These are phyloP conservation scores for Boletus barrowsii DNA, from an alignment of 768 basidiomycete species.

Conservation along the genomic window DNA sequence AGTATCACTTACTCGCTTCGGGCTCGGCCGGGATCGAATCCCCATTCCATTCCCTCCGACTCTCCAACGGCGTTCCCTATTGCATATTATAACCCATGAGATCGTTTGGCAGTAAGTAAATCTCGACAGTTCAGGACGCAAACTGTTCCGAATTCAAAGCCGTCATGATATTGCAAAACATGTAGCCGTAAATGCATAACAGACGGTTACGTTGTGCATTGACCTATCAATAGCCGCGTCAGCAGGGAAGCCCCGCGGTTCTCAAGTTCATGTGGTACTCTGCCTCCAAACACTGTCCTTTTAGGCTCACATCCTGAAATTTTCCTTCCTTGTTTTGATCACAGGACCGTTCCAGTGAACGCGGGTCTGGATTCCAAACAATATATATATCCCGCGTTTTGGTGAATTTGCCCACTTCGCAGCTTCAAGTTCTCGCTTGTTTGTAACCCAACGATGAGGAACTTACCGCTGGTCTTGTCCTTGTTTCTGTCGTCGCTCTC, in stretches of 20 bases:
- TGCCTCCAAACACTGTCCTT: not conserved
- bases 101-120: too few species aligned
- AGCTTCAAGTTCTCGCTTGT: not conserved
- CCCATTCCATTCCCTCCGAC: too few species aligned
- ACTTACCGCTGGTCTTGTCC: constrained; percentile 7
- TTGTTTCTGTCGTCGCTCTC: constrained; percentile 19
- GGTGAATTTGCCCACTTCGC: not conserved
- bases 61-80: too few species aligned
- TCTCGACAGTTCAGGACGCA: too few species aligned
- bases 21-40: too few species aligned
- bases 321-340: not conserved
- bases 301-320: not conserved
- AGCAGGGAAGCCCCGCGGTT: constrained; percentile 3
- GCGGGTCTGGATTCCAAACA: not conserved
- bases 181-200: not conserved
- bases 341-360: not conserved
- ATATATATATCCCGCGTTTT: constrained; percentile 7
- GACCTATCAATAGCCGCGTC: not conserved
- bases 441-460: constrained; percentile 18
- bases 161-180: not conserved
- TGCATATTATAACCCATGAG: too few species aligned
- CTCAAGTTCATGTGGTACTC: not conserved
- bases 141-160: too few species aligned
- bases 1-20: too few species aligned
- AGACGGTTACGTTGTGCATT: too few species aligned